phyloP scores from a whole-genome alignment of 2,329 filamentous ascomycete genomes.

The Cadophora luteo-olivacea region DNA sequence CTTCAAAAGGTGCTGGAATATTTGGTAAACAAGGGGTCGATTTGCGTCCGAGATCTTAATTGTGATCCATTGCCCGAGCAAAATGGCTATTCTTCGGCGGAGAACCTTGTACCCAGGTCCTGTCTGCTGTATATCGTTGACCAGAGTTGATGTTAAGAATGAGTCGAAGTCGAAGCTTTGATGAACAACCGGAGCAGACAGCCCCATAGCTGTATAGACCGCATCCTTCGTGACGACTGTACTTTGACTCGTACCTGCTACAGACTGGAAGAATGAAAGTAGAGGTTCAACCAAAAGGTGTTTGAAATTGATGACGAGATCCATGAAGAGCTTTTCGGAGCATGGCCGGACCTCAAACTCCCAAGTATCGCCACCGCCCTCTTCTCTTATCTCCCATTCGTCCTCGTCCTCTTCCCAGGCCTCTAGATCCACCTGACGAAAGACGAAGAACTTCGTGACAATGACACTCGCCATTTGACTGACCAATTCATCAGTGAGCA shows the following conservation, averaged over 20 bases:
- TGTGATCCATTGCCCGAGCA: slow-evolving; percentile 88
- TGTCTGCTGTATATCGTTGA: slow-evolving; percentile 75
- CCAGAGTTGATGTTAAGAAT: slow-evolving; percentile 77
- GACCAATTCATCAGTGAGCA: slow-evolving; percentile 80
- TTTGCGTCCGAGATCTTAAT: slow-evolving; percentile 75
- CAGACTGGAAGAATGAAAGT: slow-evolving; percentile 80
- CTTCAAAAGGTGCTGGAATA: slow-evolving; percentile 86
- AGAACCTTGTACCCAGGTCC: slow-evolving; percentile 76
- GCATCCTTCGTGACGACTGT: slow-evolving; percentile 90
- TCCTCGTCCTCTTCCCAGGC: slow-evolving; percentile 95
- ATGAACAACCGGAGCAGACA: slow-evolving; percentile 79
- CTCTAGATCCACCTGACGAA: slow-evolving; percentile 82
- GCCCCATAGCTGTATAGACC: slow-evolving; percentile 89
- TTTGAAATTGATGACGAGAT: slow-evolving; percentile 90
- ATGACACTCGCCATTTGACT: slow-evolving; percentile 83
- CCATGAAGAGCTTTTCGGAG: slow-evolving; percentile 91
- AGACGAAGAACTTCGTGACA: slow-evolving; percentile 87
- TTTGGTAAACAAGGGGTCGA: slow-evolving; percentile 80
- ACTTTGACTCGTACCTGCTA: slow-evolving; percentile 64
- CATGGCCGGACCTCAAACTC: slow-evolving; percentile 93
- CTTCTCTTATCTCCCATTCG: slow-evolving; percentile 92
- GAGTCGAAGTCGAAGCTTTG: slow-evolving; percentile 82
- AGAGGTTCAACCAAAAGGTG: slow-evolving; percentile 79
- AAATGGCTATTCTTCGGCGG: slow-evolving; percentile 84
- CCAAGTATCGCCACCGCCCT: slow-evolving; percentile 83